Conservation (phyloP, 2,329 filamentous ascomycete species). For the Aureobasidium melanogenum region DNA sequence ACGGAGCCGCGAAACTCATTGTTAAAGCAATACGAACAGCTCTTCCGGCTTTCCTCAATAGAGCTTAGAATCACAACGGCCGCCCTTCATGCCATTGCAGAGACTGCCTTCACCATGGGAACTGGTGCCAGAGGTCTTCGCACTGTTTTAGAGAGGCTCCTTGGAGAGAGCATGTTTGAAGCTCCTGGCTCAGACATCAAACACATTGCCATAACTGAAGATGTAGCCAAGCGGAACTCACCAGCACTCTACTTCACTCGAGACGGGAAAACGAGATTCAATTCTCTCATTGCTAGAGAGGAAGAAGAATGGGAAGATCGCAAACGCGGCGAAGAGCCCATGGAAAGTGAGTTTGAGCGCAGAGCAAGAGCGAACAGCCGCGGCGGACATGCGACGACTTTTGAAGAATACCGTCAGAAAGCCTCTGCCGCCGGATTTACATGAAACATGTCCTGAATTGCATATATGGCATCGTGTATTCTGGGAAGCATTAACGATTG, state of each 20-base stretch:
- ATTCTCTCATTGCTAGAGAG: slow-evolving; percentile 31
- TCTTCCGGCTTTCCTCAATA: slow-evolving; percentile 72
- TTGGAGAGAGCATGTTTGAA: slow-evolving; percentile 40
- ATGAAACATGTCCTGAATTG: background rate
- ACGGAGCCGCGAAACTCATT: slow-evolving; percentile 88
- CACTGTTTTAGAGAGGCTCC: slow-evolving; percentile 39
- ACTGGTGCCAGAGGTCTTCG: slow-evolving; percentile 55
- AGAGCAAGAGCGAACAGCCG: slow-evolving; percentile 22
- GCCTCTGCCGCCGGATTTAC: slow-evolving; percentile 26
- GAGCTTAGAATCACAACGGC: slow-evolving; percentile 75
- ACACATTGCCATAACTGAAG: slow-evolving; percentile 38
- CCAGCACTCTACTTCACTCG: slow-evolving; percentile 36
- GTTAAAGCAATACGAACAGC: slow-evolving; percentile 76
- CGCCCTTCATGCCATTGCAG: slow-evolving; percentile 73
- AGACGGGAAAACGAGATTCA: slow-evolving; percentile 30
- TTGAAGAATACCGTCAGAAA: slow-evolving; percentile 41
- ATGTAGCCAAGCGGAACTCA: slow-evolving; percentile 33
- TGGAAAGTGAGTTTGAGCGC: slow-evolving; percentile 20
- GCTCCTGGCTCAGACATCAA: slow-evolving; percentile 37
- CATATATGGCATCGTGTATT: background rate
- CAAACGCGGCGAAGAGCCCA: slow-evolving; percentile 21
- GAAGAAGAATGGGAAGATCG: slow-evolving; percentile 39
- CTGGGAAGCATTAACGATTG: background rate
- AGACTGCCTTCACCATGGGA: slow-evolving; percentile 56
- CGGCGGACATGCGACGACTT: slow-evolving; percentile 27